A percentile compares a stretch with the other conserved stretches of the same genome.
Conservation (phyloP, 2,329 filamentous ascomycete species). For the Alternaria gansuensis region DNA sequence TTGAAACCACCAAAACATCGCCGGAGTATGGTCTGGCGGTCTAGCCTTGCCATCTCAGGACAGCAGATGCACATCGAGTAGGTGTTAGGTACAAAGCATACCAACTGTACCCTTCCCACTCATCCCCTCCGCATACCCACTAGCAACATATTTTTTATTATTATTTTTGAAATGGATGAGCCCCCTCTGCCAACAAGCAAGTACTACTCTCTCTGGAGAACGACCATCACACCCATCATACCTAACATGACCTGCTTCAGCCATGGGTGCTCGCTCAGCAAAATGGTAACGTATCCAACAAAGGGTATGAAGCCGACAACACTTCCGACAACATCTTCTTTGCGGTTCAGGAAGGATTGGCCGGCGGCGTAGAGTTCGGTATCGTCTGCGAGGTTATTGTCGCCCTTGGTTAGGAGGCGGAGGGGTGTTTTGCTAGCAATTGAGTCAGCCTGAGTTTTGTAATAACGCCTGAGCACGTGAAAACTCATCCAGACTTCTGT, state of each 20-base stretch:
- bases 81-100: not conserved
- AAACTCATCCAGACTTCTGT: not conserved
- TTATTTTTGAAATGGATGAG: not conserved
- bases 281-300: slow-evolving; percentile 95
- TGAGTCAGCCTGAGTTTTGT: slow-evolving; percentile 22
- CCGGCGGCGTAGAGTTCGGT: slow-evolving; percentile 87
- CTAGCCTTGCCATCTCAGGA: slow-evolving; percentile 13
- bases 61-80: slow-evolving; percentile 1
- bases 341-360: slow-evolving; percentile 84
- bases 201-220: slow-evolving; percentile 84
- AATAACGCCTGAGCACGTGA: not conserved
- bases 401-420: slow-evolving; percentile 91
- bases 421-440: slow-evolving; percentile 57
- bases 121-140: not conserved
- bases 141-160: not conserved
- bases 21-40: slow-evolving; percentile 14
- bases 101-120: not conserved
- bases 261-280: slow-evolving; percentile 96
- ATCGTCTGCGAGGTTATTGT: slow-evolving; percentile 95
- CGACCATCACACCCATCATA: slow-evolving; percentile 92
- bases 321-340: slow-evolving; percentile 88
- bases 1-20: not conserved
- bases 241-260: slow-evolving; percentile 94
- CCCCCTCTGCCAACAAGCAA: not conserved
- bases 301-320: slow-evolving; percentile 92